Conservation (phyloP, 176 grass and related monocot genomes). For the Eragrostis curvula region DNA sequence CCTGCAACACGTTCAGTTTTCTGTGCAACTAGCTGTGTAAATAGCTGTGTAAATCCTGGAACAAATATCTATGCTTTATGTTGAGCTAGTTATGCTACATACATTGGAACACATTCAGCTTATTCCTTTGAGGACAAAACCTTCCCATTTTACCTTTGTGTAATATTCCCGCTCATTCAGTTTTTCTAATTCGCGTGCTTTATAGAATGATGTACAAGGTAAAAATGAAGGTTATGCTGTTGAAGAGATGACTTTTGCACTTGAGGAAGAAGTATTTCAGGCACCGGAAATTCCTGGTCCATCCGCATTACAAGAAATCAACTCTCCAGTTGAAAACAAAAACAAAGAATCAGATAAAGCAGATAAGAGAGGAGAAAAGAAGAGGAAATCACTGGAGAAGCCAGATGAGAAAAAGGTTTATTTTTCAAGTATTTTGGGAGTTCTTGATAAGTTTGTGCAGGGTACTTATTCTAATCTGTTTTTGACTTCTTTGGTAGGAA, state of each 20-base stretch:
- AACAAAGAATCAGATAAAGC: constrained; percentile 57
- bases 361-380: constrained; percentile 65
- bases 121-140: constrained; percentile 4
- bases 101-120: not conserved
- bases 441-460: constrained; percentile 21
- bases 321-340: constrained; percentile 28
- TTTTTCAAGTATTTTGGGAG: constrained; percentile 25
- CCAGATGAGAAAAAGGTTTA: constrained; percentile 85
- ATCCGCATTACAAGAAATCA: constrained; percentile 50
- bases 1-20: too few relatives aligned
- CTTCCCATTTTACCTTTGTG: constrained; percentile 11
- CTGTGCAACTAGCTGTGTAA: too few relatives aligned
- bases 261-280: constrained; percentile 83
- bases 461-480: constrained; percentile 2
- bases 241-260: constrained; percentile 88
- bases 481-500: constrained; percentile 59
- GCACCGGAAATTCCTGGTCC: constrained; percentile 40
- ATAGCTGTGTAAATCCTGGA: too few relatives aligned
- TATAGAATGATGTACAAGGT: constrained; percentile 67
- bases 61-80: constrained; percentile 23
- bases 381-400: constrained; percentile 72
- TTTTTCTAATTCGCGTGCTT: constrained; percentile 3
- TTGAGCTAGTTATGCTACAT: constrained; percentile 20
- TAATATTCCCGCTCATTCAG: not conserved
- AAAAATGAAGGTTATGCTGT: constrained; percentile 67